Percentiles rank a stretch among this genome's conserved stretches.
These are phyloP conservation scores for Fomitiporia mediterranea DNA, from an alignment of 1,284 basidiomycete species.

Conservation along the genomic window DNA sequence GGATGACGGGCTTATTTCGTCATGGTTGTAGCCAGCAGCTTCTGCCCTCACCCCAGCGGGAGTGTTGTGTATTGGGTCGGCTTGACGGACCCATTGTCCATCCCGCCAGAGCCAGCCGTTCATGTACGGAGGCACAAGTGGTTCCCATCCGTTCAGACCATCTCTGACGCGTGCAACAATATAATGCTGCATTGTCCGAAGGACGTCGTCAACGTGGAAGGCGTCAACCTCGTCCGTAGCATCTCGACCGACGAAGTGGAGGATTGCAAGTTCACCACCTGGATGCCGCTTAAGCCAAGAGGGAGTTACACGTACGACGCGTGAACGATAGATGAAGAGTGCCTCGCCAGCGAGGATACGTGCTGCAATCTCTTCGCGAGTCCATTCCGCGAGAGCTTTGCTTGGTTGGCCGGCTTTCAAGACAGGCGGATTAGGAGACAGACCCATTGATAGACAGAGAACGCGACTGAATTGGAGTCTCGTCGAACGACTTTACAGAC, in stretches of 20 bases:
- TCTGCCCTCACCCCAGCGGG: conserved; percentile 15
- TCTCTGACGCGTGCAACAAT: conserved; percentile 70
- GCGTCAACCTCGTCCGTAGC: conserved; percentile 93
- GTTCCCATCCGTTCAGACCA: conserved; percentile 57
- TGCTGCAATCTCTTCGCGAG: conserved; percentile 55
- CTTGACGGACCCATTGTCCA: conserved; percentile 59
- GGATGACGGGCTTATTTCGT: conserved; percentile 39
- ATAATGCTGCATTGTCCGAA: conserved; percentile 64
- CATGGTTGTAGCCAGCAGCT: conserved; percentile 8
- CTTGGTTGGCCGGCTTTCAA: neutral
- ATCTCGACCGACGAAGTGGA: conserved; percentile 96
- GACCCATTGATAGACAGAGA: neutral
- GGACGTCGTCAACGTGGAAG: conserved; percentile 75
- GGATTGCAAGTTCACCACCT: conserved; percentile 84
- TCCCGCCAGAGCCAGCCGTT: conserved; percentile 69
- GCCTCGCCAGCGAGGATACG: conserved; percentile 75
- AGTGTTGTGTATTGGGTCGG: conserved; percentile 38
- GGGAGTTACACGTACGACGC: conserved; percentile 78
- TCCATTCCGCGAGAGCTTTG: conserved; percentile 30
- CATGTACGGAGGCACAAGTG: conserved; percentile 86
- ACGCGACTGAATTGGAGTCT: neutral
- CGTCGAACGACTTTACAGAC: conserved; percentile 4
- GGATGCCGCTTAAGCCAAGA: conserved; percentile 87
- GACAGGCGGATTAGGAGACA: neutral
- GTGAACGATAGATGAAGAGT: conserved; percentile 75